Evolutionary conservation across 2,329 filamentous ascomycete species (phyloP), one percentile per base, ranked within the genome.

Genomic region (Colletotrichum sp.): DNA sequence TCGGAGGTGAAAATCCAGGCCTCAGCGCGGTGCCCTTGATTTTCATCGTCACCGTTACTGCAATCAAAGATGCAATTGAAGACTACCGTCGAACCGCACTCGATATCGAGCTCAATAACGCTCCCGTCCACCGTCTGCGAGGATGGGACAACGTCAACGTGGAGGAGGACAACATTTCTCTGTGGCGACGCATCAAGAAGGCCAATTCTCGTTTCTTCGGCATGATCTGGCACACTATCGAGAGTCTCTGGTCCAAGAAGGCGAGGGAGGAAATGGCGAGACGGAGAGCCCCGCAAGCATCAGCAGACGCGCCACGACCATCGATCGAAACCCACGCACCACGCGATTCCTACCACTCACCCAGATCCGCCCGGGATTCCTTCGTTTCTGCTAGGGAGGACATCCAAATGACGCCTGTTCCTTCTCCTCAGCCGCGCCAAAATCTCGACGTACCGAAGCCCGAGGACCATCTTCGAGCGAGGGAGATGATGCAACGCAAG

Each of bases 401-500:
- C 30, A 98, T 99, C 69, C 96, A 96, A 81, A 98, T 99, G 96
- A 98, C 96, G 0, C 96, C 96, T 1, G 96, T 99, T 21, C 93
- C 94, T 3, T 98, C 96, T 3, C 96, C 95, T 7, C 87, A 92
- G 2, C 93, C 93, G 3, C 82, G 83, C 38, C 72, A 73, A 43
- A 77, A 67, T 10, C 81, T 86, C 65, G 81, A 85, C 80, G 81
- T 88, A 78, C 86, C 85, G 24, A 83, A 85, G 32, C 80, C 81
- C 38, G 78, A 80, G 18, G 84, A 83, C 52, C 80, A 81, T 3
- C 81, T 80, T 66, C 83, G 84, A 75, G 80, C 82, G 3, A 79
- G 84, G 9, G 83, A 86, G n/a, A 72, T 88, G 70, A 84, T 84
- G 64, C 85, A 84, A 48, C 85, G 89, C 78, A 88, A 90, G 78